phyloP scores from a whole-genome alignment of 805 yeast species.

The Metschnikowia orientalis region DNA sequence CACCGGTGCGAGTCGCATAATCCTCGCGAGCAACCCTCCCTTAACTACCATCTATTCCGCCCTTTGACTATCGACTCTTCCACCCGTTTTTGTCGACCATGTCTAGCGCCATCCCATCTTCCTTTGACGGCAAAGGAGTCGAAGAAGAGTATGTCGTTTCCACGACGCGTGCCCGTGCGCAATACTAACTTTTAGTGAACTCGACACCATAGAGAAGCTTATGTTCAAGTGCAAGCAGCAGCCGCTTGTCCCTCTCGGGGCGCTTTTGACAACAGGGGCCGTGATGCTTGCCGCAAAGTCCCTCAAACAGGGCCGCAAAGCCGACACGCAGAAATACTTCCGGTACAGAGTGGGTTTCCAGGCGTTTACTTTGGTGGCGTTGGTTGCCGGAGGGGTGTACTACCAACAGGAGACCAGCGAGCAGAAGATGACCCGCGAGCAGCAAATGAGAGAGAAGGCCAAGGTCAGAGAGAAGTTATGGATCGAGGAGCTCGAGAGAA shows the following conservation, averaged over 20 bases:
- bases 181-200: constrained; percentile 27
- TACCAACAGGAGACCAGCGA: constrained; percentile 51
- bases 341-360: constrained; percentile 88
- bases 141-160: constrained; percentile 45
- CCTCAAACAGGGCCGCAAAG: constrained; percentile 64
- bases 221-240: constrained; percentile 69
- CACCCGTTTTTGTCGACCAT: constrained; percentile 1
- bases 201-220: constrained; percentile 51
- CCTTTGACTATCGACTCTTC: too few species aligned
- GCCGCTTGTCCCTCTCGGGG: constrained; percentile 85
- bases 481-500: constrained; percentile 86
- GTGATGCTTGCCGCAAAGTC: constrained; percentile 75
- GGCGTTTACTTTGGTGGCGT: constrained; percentile 75
- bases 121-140: constrained; percentile 36
- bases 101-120: constrained; percentile 38
- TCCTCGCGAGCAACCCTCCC: too few species aligned
- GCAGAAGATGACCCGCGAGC: constrained; percentile 49
- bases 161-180: neutral
- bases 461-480: constrained; percentile 78
- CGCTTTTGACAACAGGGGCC: constrained; percentile 74
- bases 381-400: constrained; percentile 72
- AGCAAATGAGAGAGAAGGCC: constrained; percentile 69
- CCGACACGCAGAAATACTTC: constrained; percentile 80
- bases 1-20: too few species aligned
- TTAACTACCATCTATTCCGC: too few species aligned